Percentiles rank a stretch among this genome's conserved stretches.
Evolutionary conservation across 345 rosid genomes (phyloP).

Genomic region (Barbarea vulgaris): DNA sequence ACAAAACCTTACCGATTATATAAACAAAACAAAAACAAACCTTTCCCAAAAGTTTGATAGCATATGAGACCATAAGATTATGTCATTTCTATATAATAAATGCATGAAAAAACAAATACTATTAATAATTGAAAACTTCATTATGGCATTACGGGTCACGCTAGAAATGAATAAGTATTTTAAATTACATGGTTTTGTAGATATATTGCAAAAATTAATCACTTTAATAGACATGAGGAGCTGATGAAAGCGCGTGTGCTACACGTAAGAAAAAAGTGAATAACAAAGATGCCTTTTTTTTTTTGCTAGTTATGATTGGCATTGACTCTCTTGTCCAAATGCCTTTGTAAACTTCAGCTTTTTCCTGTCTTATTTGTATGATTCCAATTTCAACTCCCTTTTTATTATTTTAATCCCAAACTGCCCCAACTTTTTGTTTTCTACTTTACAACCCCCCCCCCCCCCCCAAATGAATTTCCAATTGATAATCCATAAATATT

Average conservation of each 20-base stretch:
- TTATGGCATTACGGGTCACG: slow-evolving; percentile 28
- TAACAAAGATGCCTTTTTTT: slow-evolving; percentile 17
- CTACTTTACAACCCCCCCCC: neutral
- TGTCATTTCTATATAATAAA: neutral
- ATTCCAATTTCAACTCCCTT: slow-evolving; percentile 34
- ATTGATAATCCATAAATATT: slow-evolving; percentile 1
- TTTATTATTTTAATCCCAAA: slow-evolving; percentile 25
- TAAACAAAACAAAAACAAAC: too few relatives aligned
- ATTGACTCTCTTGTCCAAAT: slow-evolving; percentile 46
- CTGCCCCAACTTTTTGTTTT: slow-evolving; percentile 39
- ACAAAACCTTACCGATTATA: too few relatives aligned
- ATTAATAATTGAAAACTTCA: slow-evolving; percentile 2
- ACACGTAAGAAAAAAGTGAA: slow-evolving; percentile 28
- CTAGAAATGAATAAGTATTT: slow-evolving; percentile 6
- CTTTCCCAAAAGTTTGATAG: neutral
- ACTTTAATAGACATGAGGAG: neutral
- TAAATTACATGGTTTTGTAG: neutral
- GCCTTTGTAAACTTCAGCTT: slow-evolving; percentile 45
- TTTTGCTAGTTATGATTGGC: slow-evolving; percentile 45
- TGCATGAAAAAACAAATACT: slow-evolving; percentile 2
- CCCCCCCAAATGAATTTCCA: slow-evolving; percentile 14
- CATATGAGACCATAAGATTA: neutral
- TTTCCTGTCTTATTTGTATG: slow-evolving; percentile 36
- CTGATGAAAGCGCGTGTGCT: slow-evolving; percentile 36
- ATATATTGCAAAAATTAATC: neutral